These are phyloP conservation scores for Eucalyptus paniculata DNA, from an alignment of 345 rosid genomes.

Conservation along the genomic window DNA sequence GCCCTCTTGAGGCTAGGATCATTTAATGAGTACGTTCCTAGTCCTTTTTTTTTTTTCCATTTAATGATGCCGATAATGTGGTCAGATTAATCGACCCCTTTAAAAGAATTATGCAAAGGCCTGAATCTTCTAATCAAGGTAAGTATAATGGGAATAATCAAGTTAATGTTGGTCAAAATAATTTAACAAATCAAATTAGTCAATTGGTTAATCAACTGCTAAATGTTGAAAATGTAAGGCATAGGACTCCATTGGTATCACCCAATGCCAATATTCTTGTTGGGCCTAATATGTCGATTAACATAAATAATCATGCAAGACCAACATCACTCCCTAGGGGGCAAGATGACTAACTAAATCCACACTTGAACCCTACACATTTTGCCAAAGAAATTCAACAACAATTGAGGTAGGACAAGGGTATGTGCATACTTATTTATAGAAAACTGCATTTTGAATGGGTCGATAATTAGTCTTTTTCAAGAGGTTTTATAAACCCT, in stretches of 20 bases:
- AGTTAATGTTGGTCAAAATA: not conserved
- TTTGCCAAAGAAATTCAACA: not conserved
- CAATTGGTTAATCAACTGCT: not conserved
- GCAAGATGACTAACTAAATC: not conserved
- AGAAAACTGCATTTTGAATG: not conserved
- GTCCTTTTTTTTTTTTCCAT: not conserved
- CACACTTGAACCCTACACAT: rapidly evolving
- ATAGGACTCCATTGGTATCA: not conserved
- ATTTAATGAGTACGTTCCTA: not conserved
- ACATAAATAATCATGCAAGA: not conserved
- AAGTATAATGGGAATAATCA: not conserved
- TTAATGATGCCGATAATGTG: not conserved
- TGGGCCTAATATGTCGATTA: not conserved
- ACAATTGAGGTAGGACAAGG: not conserved
- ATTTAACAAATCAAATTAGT: not conserved
- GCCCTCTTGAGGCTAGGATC: not conserved
- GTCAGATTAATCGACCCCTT: not conserved
- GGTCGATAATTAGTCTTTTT: too few species aligned
- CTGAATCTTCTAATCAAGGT: not conserved
- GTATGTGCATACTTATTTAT: not conserved
- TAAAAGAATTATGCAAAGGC: not conserved
- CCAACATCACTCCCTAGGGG: not conserved
- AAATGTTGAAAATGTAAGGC: not conserved
- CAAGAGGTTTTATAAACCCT: not conserved
- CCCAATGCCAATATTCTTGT: not conserved